Percentiles rank a stretch among this genome's conserved stretches.
These are phyloP conservation scores for Aristolochia fimbriata DNA, from an alignment of 164 flowering plant genomes.

Conservation along the genomic window DNA sequence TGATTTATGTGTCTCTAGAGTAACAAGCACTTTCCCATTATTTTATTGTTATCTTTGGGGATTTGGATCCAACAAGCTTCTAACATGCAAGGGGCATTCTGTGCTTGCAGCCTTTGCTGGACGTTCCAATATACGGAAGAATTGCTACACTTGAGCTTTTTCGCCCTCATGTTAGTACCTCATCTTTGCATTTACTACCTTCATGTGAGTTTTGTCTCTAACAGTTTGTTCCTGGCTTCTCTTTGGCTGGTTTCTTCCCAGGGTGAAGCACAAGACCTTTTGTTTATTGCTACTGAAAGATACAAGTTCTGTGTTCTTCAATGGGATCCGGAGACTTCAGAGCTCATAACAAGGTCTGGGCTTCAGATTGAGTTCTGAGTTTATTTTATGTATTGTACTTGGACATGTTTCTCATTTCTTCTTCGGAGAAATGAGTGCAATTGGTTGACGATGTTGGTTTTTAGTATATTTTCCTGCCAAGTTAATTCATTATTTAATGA, in stretches of 20 bases:
- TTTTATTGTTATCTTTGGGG: too few relatives aligned
- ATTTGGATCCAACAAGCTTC: too few relatives aligned
- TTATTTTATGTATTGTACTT: neutral
- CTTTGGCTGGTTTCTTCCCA: slow-evolving; percentile 16
- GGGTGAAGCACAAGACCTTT: slow-evolving; percentile 97
- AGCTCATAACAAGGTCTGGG: slow-evolving; percentile 72
- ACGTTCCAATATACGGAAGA: slow-evolving; percentile 97
- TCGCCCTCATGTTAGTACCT: slow-evolving; percentile 85
- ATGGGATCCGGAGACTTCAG: slow-evolving; percentile 86
- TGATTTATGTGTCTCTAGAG: too few relatives aligned
- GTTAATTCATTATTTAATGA: too few relatives aligned
- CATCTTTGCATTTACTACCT: neutral
- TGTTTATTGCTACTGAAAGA: slow-evolving; percentile 93
- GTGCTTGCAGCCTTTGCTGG: slow-evolving; percentile 76
- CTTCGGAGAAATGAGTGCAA: too few relatives aligned
- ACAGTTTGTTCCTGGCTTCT: neutral
- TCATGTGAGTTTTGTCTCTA: neutral
- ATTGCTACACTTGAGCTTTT: slow-evolving; percentile 97
- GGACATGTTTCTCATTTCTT: neutral
- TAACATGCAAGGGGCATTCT: neutral
- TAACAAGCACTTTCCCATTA: too few relatives aligned
- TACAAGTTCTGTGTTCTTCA: slow-evolving; percentile 97
- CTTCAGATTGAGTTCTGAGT: neutral
- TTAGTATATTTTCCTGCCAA: neutral
- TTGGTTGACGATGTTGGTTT: neutral